Evolutionary conservation across 2,329 filamentous ascomycete species (phyloP).

Genomic region (Tolypocladium tundrense): DNA sequence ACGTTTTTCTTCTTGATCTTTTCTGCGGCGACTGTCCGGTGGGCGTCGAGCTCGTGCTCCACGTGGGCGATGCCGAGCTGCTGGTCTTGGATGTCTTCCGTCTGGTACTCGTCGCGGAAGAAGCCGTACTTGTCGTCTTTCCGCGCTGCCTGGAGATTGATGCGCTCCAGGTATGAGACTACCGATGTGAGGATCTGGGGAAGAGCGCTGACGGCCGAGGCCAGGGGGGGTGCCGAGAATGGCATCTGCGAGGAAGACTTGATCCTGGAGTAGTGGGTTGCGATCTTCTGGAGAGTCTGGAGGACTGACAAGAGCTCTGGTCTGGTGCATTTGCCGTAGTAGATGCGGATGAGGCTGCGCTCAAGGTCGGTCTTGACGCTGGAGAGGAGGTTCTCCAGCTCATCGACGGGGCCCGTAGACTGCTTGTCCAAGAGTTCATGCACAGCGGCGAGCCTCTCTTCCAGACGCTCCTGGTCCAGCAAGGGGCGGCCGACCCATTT

Average conservation of each 20-base stretch:
- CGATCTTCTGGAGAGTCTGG: conserved; percentile 74
- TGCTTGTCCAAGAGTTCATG: conserved; percentile 70
- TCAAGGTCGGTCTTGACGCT: conserved; percentile 76
- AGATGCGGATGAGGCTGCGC: conserved; percentile 86
- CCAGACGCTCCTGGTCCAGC: conserved; percentile 62
- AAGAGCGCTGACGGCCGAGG: conserved; percentile 61
- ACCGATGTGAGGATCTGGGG: conserved; percentile 68
- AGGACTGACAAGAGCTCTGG: conserved; percentile 79
- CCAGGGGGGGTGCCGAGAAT: conserved; percentile 62
- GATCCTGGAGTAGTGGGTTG: conserved; percentile 62
- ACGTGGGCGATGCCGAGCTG: conserved; percentile 87
- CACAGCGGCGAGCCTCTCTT: conserved; percentile 73
- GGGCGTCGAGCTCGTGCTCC: conserved; percentile 76
- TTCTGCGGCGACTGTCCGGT: conserved; percentile 60
- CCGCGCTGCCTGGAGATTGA: conserved; percentile 74
- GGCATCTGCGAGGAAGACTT: conserved; percentile 55
- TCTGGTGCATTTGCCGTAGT: conserved; percentile 90
- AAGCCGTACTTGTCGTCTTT: conserved; percentile 90
- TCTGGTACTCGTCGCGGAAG: conserved; percentile 80
- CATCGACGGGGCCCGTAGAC: conserved; percentile 58
- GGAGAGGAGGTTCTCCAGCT: conserved; percentile 60
- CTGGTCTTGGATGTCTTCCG: conserved; percentile 77
- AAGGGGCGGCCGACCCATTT: conserved; percentile 94
- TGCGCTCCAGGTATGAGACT: conserved; percentile 66
- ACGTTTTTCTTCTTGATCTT: conserved; percentile 62